Percentiles rank a stretch among this genome's conserved stretches.
Conservation (phyloP, 2,329 filamentous ascomycete genomes). For the Myrmaecium sp. region DNA sequence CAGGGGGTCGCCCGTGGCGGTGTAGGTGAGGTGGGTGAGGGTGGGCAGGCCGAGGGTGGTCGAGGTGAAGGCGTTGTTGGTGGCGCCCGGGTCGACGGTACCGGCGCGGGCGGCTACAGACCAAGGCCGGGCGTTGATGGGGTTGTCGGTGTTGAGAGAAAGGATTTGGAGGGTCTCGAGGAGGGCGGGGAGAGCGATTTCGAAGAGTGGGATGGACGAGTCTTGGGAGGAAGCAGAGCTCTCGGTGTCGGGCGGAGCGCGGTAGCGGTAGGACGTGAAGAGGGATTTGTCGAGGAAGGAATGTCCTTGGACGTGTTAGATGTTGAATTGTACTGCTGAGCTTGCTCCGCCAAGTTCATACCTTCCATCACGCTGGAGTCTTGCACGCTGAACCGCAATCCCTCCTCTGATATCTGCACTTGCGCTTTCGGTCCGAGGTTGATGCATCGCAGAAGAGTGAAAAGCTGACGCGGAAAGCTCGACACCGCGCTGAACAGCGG, state of each 20-base stretch:
- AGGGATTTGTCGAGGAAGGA: constrained; percentile 78
- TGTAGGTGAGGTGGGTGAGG: constrained; percentile 70
- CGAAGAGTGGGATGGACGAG: constrained; percentile 48
- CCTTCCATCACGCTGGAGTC: constrained; percentile 86
- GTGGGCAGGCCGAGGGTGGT: constrained; percentile 70
- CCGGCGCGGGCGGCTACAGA: constrained; percentile 21
- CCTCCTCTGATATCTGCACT: constrained; percentile 69
- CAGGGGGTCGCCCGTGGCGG: constrained; percentile 57
- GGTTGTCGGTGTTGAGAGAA: constrained; percentile 46
- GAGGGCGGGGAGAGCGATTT: constrained; percentile 71
- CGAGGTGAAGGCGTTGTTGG: constrained; percentile 63
- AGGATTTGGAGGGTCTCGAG: constrained; percentile 95
- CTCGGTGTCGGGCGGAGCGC: constrained; percentile 25
- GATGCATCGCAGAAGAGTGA: constrained; percentile 46
- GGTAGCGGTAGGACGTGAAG: constrained; percentile 71
- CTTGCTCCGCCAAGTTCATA: constrained; percentile 17
- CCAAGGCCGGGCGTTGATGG: constrained; percentile 17
- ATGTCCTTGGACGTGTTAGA: constrained; percentile 31
- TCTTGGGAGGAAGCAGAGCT: constrained; percentile 3
- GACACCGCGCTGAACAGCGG: constrained; percentile 57
- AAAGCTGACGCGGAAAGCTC: constrained; percentile 60
- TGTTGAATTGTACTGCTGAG: constrained; percentile 6
- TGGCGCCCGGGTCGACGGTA: constrained; percentile 26
- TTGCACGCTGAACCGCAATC: constrained; percentile 74
- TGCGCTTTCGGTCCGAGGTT: constrained; percentile 42